phyloP scores from a whole-genome alignment of 306 rosid genomes.

The Delonix regia region DNA sequence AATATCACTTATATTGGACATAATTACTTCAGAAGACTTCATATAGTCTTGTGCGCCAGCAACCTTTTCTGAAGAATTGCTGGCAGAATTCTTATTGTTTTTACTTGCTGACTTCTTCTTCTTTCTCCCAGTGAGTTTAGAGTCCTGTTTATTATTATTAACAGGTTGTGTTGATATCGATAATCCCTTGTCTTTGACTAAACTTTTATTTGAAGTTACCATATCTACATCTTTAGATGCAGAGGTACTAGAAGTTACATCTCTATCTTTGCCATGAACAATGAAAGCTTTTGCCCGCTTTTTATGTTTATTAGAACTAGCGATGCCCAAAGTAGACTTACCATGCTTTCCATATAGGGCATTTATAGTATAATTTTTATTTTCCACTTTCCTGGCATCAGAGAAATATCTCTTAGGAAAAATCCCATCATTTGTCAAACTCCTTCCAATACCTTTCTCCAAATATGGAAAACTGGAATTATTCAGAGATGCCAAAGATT shows the following conservation, averaged over 20 bases:
- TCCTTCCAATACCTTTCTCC: constrained; percentile 30
- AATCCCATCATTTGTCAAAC: constrained; percentile 36
- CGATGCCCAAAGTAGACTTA: constrained; percentile 10
- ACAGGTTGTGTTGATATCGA: constrained; percentile 19
- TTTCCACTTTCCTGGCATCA: constrained; percentile 29
- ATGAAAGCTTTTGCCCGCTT: constrained; percentile 44
- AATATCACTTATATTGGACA: constrained; percentile 24
- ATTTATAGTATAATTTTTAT: constrained; percentile 27
- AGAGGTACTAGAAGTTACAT: constrained; percentile 26
- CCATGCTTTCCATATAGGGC: constrained; percentile 24
- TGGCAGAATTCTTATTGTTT: constrained; percentile 47
- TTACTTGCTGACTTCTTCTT: constrained; percentile 48
- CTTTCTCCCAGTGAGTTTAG: constrained; percentile 46
- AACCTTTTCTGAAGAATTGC: constrained; percentile 34
- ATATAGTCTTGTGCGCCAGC: constrained; percentile 37
- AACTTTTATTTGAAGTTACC: constrained; percentile 32
- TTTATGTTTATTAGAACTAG: constrained; percentile 32
- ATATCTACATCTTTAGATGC: constrained; percentile 37
- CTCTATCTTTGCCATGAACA: constrained; percentile 38
- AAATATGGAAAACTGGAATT: constrained; percentile 34
- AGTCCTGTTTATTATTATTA: constrained; percentile 31
- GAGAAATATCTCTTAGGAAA: constrained; percentile 57
- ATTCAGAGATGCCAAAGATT: constrained; percentile 35
- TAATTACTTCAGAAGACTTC: constrained; percentile 49
- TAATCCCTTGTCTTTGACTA: constrained; percentile 36